Base-by-base conservation (phyloP, 2,329 filamentous ascomycete species). In the Cladophialophora chaetospira region DNA sequence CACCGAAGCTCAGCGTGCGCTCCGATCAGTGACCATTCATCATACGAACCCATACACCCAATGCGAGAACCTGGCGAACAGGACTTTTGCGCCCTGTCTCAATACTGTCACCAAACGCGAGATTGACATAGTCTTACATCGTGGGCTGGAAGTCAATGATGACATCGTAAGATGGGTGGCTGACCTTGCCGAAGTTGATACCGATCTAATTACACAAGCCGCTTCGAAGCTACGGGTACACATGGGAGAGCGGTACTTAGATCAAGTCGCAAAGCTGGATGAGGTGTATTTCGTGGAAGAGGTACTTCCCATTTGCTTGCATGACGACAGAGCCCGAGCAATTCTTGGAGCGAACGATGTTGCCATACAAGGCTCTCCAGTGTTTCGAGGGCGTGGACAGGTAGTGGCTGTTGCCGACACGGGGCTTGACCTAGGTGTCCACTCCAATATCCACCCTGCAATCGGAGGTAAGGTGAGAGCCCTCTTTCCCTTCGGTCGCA, bases 401-500 rank as follows among this genome's bases (percentile, higher is more conserved):
- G 29, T 33, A 33, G 13, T 33, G 6, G 29, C 29, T 13, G 29
- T 33, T 6, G 29, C 29, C 6, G 29, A 33, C 29, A 33, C 6
- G 6, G 29, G 29, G 29, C 29, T 33, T 13, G 29, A 33, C 13
- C 29, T 8, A 13, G 29, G 29, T 13, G 8, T 8, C 29, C 6
- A 8, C 8, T 33, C 13, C 8, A 33, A 33, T 8, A 33, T 13
- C 13, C 29, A 33, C 29, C 29, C 29, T 6, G 65, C 63, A 2
- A 66, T 67, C 35, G 50, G 35, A 2, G 54, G 58, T 19, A 23
- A n/a, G 58, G 63, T 29, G 46, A 58, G 1, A 10, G 9, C 23
- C 17, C 13, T 46, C 5, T 15, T 29, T 15, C 44, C 44, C 3
- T 13, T 35, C 2, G 29, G n/a, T 17, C 4, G 5, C 3, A 11